Percentiles rank a stretch among this genome's conserved stretches.
Conservation (phyloP, 2,329 filamentous ascomycete genomes). For the Colletotrichum sp. region DNA sequence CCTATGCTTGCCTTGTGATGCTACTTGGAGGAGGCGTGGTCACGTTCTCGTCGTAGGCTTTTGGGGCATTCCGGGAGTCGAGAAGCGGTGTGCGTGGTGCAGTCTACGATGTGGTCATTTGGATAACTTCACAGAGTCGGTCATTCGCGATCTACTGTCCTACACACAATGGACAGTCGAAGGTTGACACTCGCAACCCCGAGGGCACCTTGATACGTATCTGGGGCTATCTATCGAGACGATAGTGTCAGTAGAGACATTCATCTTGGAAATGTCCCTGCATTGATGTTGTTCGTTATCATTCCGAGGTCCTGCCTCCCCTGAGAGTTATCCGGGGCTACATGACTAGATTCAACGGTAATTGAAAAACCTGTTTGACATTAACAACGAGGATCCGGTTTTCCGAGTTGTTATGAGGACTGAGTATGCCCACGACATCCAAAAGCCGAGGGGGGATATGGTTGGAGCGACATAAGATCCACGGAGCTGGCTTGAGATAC, state of each 20-base stretch:
- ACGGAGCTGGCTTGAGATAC: no score
- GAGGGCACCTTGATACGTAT: not conserved
- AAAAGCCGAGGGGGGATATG: not conserved
- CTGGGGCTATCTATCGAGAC: accelerated
- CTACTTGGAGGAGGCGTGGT: not conserved
- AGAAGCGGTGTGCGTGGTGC: not conserved
- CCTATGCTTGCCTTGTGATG: not conserved
- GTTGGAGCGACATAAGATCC: not conserved
- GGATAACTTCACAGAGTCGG: not conserved
- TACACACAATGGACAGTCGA: accelerated
- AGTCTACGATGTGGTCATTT: not conserved
- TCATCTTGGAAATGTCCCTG: not conserved
- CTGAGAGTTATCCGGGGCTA: not conserved
- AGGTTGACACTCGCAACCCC: not conserved
- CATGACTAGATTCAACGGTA: not conserved
- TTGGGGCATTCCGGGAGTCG: not conserved
- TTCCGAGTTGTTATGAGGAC: not conserved
- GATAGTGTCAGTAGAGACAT: not conserved
- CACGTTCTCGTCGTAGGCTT: not conserved
- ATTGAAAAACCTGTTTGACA: not conserved
- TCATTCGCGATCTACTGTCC: not conserved
- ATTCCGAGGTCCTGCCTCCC: not conserved
- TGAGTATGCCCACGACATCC: not conserved
- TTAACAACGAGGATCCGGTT: accelerated
- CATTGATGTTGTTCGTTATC: not conserved